Base-by-base conservation (phyloP, 306 rosid genomes). In the Prunus armeniaca region DNA sequence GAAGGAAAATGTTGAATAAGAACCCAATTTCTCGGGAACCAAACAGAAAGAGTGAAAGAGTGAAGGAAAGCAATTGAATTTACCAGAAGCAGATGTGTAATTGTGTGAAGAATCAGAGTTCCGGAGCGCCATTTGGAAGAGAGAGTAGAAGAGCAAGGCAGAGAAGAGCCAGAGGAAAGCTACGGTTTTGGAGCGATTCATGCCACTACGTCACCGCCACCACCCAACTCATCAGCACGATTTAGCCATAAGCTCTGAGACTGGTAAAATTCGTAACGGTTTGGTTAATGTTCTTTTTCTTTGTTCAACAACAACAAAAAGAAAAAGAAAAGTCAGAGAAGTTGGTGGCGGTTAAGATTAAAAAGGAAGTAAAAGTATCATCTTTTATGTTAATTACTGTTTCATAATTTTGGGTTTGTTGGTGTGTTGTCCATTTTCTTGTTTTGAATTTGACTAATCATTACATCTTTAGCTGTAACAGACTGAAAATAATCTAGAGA, bases 161-260 rank as follows among this genome's bases (percentile, higher is more conserved):
- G 91, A 90, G 87, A 77, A 2, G 75, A 88, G 24, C 97, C 97
- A 95, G 82, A 92, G 78, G n/a, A 83, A 73, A 49, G 79, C 84
- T 2, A 78, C 90, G 46, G 82, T 82, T 70, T 86, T 87, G 41
- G 78, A 74, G 62, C 80, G 86, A 73, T 15, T 71, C 82, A 76
- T 87, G 7, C 62, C 54, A 28, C 56, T 71, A 41, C 71, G 13
- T 55, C 76, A 52, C 62, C 72, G 19, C 50, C 56, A 28, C 38
- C 49, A 13, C 9, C n/a, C 64, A 54, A 15, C 17, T 10, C 76
- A 38, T 20, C 22, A 32, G 24, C 69, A 6, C n/a, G 58, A 13
- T 51, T 27, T 51, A 18, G 61, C 58, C 52, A 28, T 24, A 25
- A 14, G 20, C 80, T 50, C 43, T 65, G 85, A 67, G 65, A 6